Evolutionary conservation across 2,329 filamentous ascomycete genomes (phyloP), one percentile per base, ranked within the genome.

Genomic region (Simplicillium aogashimaense): DNA sequence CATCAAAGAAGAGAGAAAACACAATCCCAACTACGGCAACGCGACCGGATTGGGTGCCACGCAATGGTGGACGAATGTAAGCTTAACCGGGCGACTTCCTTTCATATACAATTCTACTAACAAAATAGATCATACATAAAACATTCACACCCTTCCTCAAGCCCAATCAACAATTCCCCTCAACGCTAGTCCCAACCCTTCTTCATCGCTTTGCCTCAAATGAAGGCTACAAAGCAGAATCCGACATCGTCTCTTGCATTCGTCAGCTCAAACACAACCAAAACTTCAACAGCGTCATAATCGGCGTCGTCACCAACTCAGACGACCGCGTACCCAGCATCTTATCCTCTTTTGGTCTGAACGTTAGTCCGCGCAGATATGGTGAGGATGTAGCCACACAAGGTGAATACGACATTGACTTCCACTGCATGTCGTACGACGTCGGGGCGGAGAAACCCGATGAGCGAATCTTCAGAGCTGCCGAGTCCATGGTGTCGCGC

Each of bases 401-500:
- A 7, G 32, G 39, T 12, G 36, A 41, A 15, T 53, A 48, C 37
- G 60, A 56, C 46, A 58, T 81, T 34, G 69, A 74, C 49, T 79
- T 81, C 44, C 64, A 72, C 7, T 72, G 74, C 44, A 67, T 80
- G 53, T 81, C 76, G 14, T 83, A 82, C 46, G 76, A 81, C 48
- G 70, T 75, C 4, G 78, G 77, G 0, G 52, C 59, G 17, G 73
- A 75, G 47, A 83, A 83, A 53, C 79, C 79, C 0, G 63, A 76
- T 39, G 46, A 43, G 8, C 47, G 52, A 3, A 78, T 83, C 2
- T 83, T 82, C 45, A 53, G 62, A 1, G 69, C 74, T 0, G 78
- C 76, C 0, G 63, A 67, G 35, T 46, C 53, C 1, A 58, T 76
- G 61, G 51, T 70, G 13, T 40, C 44, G 3, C 45, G 54, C 4